Conservation (phyloP, 345 rosid species). For the Draba incana region DNA sequence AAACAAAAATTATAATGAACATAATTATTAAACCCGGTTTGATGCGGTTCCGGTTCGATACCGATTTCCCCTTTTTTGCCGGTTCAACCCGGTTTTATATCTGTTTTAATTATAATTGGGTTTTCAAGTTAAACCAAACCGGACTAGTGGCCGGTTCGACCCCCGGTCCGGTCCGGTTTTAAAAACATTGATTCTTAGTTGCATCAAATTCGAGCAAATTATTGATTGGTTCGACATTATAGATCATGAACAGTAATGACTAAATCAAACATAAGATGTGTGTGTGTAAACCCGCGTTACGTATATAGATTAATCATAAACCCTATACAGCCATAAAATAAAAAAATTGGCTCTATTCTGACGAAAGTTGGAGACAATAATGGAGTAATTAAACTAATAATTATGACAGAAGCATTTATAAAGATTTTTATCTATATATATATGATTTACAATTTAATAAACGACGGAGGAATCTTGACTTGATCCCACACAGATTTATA, state of each 20-base stretch:
- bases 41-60: too few relatives aligned
- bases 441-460: slow-evolving; percentile 30
- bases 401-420: slow-evolving; percentile 23
- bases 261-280: slow-evolving; percentile 24
- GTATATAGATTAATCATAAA: slow-evolving; percentile 29
- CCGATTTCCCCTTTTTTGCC: too few relatives aligned
- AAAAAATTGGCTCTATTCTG: slow-evolving; percentile 25
- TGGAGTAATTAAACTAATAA: slow-evolving; percentile 39
- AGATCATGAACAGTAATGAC: slow-evolving; percentile 36
- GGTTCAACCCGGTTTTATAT: too few relatives aligned
- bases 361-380: slow-evolving; percentile 39
- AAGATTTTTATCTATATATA: slow-evolving; percentile 20
- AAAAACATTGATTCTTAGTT: too few relatives aligned
- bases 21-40: too few relatives aligned
- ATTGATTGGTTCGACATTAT: slow-evolving; percentile 41
- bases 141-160: too few relatives aligned
- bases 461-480: slow-evolving; percentile 43
- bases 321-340: slow-evolving; percentile 32
- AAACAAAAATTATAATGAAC: too few relatives aligned
- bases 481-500: slow-evolving; percentile 38
- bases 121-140: too few relatives aligned
- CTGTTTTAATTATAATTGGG: too few relatives aligned
- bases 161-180: too few relatives aligned
- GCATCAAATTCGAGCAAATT: slow-evolving; percentile 44
- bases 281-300: slow-evolving; percentile 27